Evolutionary conservation across 345 rosid genomes (phyloP).

Genomic region (Lagerstroemia speciosa): DNA sequence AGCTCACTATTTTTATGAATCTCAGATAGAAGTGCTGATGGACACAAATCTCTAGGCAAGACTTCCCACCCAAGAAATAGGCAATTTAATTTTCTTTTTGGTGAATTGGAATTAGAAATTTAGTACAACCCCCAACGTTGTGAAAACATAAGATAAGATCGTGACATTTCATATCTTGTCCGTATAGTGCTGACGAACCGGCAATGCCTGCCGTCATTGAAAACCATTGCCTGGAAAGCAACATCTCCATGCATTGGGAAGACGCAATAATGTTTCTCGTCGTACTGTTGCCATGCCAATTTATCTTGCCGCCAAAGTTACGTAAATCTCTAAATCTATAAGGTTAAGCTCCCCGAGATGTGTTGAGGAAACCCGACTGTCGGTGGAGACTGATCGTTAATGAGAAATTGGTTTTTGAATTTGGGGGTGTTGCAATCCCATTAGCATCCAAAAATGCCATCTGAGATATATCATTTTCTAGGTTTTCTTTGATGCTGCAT

Average conservation of each 20-base stretch:
- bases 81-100: too few relatives aligned
- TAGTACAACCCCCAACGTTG: background rate
- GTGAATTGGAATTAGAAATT: background rate
- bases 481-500: too few relatives aligned
- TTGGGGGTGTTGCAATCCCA: too few relatives aligned
- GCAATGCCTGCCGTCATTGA: background rate
- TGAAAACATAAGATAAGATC: background rate
- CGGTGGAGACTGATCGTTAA: too few relatives aligned
- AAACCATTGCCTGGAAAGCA: background rate
- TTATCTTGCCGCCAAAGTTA: background rate
- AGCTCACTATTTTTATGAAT: too few relatives aligned
- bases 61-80: background rate
- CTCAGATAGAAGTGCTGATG: background rate
- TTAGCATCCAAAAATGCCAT: too few relatives aligned
- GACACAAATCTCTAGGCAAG: background rate
- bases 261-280: background rate
- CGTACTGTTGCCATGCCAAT: background rate
- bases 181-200: background rate
- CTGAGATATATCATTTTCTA: too few relatives aligned
- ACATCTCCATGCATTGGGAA: background rate
- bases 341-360: too few relatives aligned
- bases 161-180: background rate
- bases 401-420: too few relatives aligned
- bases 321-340: background rate
- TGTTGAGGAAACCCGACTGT: background rate